phyloP scores from a whole-genome alignment of 2,329 filamentous ascomycete species.

The Alternaria gansuensis region DNA sequence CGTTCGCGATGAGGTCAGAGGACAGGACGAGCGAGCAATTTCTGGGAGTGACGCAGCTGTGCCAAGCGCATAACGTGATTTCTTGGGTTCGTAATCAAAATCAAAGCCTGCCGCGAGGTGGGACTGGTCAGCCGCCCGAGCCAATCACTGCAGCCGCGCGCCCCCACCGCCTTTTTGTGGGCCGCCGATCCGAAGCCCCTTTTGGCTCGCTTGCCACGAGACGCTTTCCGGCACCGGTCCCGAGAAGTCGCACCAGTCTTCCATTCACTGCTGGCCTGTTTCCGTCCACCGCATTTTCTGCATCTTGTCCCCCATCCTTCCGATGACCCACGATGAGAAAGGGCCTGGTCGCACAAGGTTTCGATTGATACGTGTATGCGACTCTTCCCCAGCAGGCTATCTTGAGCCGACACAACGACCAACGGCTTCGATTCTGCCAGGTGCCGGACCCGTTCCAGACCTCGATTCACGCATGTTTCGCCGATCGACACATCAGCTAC shows the following conservation, averaged over 20 bases:
- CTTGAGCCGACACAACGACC: constrained; percentile 13
- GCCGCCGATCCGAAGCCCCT: constrained; percentile 31
- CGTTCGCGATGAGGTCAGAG: constrained; percentile 51
- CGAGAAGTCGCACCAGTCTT: constrained; percentile 6
- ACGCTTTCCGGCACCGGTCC: constrained; percentile 13
- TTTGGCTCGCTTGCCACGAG: constrained; percentile 36
- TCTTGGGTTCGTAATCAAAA: constrained; percentile 33
- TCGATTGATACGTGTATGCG: background rate
- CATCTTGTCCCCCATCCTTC: background rate
- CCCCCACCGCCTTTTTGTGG: constrained; percentile 23
- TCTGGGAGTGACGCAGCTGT: constrained; percentile 44
- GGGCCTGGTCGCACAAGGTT: background rate
- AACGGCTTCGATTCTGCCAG: constrained; percentile 22
- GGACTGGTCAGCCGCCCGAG: background rate
- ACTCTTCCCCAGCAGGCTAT: background rate
- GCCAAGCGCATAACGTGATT: constrained; percentile 46
- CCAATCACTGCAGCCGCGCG: constrained; percentile 22
- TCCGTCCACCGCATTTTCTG: constrained; percentile 7
- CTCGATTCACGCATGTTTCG: constrained; percentile 25
- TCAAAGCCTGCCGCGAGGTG: constrained; percentile 14
- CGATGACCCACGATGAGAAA: background rate
- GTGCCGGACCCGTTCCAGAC: constrained; percentile 23
- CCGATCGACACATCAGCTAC: constrained; percentile 24
- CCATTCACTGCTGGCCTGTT: constrained; percentile 4
- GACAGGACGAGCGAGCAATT: constrained; percentile 46